Conservation (phyloP, 768 basidiomycete genomes). For the Dioszegia hungarica region DNA sequence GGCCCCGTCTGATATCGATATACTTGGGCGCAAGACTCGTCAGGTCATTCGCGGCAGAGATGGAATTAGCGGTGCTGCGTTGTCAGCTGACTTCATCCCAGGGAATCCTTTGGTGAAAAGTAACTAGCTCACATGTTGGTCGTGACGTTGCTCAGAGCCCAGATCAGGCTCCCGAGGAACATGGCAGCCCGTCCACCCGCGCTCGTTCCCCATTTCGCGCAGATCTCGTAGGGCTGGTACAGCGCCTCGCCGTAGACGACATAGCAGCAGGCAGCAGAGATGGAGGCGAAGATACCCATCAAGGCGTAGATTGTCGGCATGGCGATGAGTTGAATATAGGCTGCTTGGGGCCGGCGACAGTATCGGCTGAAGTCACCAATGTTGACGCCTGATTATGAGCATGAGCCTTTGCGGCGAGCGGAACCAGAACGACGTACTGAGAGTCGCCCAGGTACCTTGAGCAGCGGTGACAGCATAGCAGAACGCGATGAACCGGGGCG, state of each 20-base stretch:
- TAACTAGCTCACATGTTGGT: conserved; percentile 39
- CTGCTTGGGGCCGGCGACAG: conserved; percentile 19
- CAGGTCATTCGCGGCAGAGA: conserved; percentile 42
- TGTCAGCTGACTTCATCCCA: background rate
- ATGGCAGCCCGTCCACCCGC: conserved; percentile 27
- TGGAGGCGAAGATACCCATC: conserved; percentile 30
- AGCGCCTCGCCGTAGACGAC: conserved; percentile 25
- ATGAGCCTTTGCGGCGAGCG: background rate
- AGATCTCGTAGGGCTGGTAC: conserved; percentile 36
- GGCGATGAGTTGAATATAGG: conserved; percentile 30
- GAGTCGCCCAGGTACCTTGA: conserved; percentile 33
- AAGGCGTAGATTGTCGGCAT: conserved; percentile 34
- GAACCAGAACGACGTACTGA: conserved; percentile 6
- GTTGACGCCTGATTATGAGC: conserved; percentile 20
- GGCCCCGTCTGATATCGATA: conserved; percentile 42
- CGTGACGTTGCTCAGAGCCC: conserved; percentile 36
- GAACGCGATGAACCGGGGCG: conserved; percentile 28
- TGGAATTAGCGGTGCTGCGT: conserved; percentile 28
- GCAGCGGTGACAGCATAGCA: conserved; percentile 28
- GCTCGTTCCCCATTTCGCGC: conserved; percentile 30
- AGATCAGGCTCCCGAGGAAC: conserved; percentile 28
- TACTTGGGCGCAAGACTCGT: conserved; percentile 37
- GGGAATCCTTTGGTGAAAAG: no score
- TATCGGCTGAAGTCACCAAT: conserved; percentile 43
- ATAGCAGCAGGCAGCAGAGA: conserved; percentile 31